Evolutionary conservation across 352 stramenopile genomes (phyloP).

Genomic region (Phytophthora pseudosyringae): DNA sequence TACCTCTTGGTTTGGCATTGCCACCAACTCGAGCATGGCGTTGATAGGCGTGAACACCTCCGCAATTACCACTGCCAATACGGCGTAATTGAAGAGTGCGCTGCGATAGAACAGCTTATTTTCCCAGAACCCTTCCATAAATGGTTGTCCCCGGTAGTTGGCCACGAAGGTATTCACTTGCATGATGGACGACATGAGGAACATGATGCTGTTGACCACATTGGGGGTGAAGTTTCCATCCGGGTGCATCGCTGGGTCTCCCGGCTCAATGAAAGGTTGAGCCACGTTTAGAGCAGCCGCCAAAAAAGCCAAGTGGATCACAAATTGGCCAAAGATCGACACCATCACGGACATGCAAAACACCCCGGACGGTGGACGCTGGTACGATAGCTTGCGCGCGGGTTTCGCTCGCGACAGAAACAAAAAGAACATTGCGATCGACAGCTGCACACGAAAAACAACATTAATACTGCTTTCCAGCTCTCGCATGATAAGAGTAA

Average conservation of each 20-base stretch:
- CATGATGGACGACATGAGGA: slow-evolving; percentile 95
- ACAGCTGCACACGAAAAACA: slow-evolving; percentile 67
- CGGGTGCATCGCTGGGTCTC: slow-evolving; percentile 77
- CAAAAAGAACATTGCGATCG: slow-evolving; percentile 75
- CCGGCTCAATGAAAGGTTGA: slow-evolving; percentile 87
- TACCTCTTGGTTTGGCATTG: slow-evolving; percentile 80
- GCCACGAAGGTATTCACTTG: slow-evolving; percentile 97
- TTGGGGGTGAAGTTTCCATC: slow-evolving; percentile 97
- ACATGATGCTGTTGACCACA: slow-evolving; percentile 98
- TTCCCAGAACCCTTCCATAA: slow-evolving; percentile 97
- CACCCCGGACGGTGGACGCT: slow-evolving; percentile 94
- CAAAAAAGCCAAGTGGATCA: slow-evolving; percentile 96
- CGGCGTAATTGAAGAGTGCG: slow-evolving; percentile 78
- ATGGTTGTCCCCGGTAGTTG: slow-evolving; percentile 99
- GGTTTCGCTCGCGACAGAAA: slow-evolving; percentile 88
- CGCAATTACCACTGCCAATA: slow-evolving; percentile 90
- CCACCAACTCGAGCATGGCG: slow-evolving; percentile 90
- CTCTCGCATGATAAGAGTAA: slow-evolving; percentile 45
- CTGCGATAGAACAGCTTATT: slow-evolving; percentile 95
- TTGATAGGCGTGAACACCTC: slow-evolving; percentile 91
- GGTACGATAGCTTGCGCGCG: slow-evolving; percentile 92
- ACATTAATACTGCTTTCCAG: slow-evolving; percentile 49
- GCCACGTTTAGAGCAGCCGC: slow-evolving; percentile 89
- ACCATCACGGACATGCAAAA: slow-evolving; percentile 93
- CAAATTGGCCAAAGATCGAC: slow-evolving; percentile 96